Evolutionary conservation across 257 asterid genomes (phyloP).

Genomic region (Linaria vulgaris): DNA sequence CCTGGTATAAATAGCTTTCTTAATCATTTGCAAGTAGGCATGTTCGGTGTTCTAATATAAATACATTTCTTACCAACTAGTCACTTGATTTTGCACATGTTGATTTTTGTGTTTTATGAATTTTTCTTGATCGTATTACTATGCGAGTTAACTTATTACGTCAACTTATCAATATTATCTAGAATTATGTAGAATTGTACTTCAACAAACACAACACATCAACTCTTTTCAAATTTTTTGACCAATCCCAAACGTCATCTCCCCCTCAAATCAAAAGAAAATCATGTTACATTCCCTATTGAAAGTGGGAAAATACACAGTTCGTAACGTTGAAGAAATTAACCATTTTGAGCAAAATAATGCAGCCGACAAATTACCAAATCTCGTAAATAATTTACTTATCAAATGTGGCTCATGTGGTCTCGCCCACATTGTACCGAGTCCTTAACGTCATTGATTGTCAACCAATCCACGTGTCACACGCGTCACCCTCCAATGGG

Average conservation of each 20-base stretch:
- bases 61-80: too few species aligned
- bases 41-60: too few species aligned
- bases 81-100: too few species aligned
- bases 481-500: not conserved
- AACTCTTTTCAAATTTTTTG: too few species aligned
- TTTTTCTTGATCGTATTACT: too few species aligned
- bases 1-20: too few species aligned
- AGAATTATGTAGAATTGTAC: not conserved
- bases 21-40: too few species aligned
- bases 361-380: slow-evolving; percentile 39
- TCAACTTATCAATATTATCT: not conserved
- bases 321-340: not conserved
- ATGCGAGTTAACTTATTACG: too few species aligned
- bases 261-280: too few species aligned
- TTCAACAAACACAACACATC: not conserved
- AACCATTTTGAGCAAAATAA: not conserved
- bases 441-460: slow-evolving; percentile 22
- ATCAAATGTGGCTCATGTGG: not conserved
- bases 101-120: too few species aligned
- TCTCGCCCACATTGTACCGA: slow-evolving; percentile 30
- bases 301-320: slow-evolving; percentile 13
- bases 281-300: slow-evolving; percentile 12
- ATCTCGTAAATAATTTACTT: slow-evolving; percentile 24
- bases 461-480: slow-evolving; percentile 35
- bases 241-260: too few species aligned